Evolutionary conservation across 2,329 filamentous ascomycete genomes (phyloP).

Genomic region (Colletotrichum cuscutae): DNA sequence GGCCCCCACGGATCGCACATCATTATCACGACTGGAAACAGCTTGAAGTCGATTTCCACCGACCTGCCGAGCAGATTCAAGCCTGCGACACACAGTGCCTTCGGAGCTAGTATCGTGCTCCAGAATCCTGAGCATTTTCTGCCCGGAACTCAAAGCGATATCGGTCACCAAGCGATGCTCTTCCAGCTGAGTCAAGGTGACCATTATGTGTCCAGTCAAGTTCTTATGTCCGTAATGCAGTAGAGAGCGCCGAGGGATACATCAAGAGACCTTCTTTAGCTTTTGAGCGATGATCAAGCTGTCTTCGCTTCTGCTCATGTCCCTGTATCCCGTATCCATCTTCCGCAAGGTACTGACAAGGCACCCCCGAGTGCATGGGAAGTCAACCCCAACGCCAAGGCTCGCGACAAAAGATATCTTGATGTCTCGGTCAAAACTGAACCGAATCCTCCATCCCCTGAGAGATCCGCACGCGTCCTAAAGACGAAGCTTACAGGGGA

Average conservation of each 20-base stretch:
- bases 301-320: background rate
- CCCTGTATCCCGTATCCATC: background rate
- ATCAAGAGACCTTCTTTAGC: background rate
- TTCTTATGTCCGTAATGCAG: background rate
- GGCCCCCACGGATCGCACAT: background rate
- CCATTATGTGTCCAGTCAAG: background rate
- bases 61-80: background rate
- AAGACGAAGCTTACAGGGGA: background rate
- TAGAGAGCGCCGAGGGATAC: background rate
- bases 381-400: background rate
- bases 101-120: background rate
- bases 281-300: background rate
- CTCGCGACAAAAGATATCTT: background rate
- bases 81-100: background rate
- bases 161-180: background rate
- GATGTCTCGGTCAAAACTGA: slow-evolving; percentile 6
- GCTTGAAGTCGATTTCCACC: background rate
- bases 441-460: background rate
- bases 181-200: background rate
- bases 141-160: background rate
- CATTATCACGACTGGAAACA: background rate
- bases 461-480: background rate
- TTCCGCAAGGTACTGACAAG: background rate
- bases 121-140: background rate
- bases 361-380: background rate